Percentiles rank a stretch among this genome's conserved stretches.
Evolutionary conservation across 371 early-diverging fungal genomes (phyloP).

Genomic region (Sporodiniella umbellata): DNA sequence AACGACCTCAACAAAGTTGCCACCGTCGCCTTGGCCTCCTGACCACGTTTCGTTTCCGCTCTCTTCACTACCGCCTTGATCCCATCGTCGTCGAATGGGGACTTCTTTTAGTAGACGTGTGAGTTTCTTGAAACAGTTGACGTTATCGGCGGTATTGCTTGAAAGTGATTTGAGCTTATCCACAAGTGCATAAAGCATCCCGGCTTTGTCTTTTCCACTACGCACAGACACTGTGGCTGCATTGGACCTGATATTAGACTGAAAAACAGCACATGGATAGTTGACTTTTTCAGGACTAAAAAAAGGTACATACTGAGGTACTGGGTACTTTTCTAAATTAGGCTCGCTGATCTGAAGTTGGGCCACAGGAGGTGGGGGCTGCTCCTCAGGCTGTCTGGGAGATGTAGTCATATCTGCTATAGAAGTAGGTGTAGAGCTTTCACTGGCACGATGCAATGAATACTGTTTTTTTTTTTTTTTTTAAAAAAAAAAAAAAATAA

Average conservation of each 20-base stretch:
- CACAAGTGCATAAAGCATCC: slow-evolving; percentile 23
- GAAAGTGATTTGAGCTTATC: slow-evolving; percentile 28
- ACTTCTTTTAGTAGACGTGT: slow-evolving; percentile 35
- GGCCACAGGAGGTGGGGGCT: slow-evolving; percentile 11
- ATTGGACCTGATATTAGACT: slow-evolving; percentile 5
- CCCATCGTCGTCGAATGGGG: slow-evolving; percentile 39
- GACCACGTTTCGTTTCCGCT: slow-evolving; percentile 41
- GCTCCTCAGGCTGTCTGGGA: slow-evolving; percentile 11
- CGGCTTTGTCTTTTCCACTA: slow-evolving; percentile 28
- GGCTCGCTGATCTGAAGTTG: slow-evolving; percentile 15
- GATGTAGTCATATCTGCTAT: slow-evolving; percentile 8
- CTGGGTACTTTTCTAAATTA: slow-evolving; percentile 20
- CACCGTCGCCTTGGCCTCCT: slow-evolving; percentile 34
- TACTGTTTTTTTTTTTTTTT: neutral
- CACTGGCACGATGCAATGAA: slow-evolving; percentile 20
- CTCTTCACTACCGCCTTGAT: slow-evolving; percentile 42
- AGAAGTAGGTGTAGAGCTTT: slow-evolving; percentile 16
- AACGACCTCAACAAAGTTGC: slow-evolving; percentile 43
- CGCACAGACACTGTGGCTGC: slow-evolving; percentile 3
- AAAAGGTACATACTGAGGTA: slow-evolving; percentile 17
- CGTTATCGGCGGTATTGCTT: neutral
- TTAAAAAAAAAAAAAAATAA: no score
- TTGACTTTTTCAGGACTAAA: slow-evolving; percentile 17
- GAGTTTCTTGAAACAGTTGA: slow-evolving; percentile 34
- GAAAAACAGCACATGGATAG: slow-evolving; percentile 14